These are phyloP conservation scores for Fusarium papillatum DNA, from an alignment of 2,329 filamentous ascomycete species.

Conservation along the genomic window DNA sequence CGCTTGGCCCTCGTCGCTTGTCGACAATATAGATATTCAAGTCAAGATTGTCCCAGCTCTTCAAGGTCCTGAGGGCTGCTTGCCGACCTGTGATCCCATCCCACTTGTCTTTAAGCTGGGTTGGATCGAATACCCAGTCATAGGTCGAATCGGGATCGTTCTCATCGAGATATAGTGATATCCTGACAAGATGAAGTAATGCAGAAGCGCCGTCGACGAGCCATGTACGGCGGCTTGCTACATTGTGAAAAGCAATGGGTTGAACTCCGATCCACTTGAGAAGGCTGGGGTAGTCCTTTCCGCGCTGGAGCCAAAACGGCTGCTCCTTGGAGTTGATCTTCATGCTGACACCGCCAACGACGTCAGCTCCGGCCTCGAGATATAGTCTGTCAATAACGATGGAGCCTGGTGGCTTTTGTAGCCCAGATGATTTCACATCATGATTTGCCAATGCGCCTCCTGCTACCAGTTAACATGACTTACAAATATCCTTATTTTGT, in stretches of 20 bases:
- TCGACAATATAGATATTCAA: not conserved
- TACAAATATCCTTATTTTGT: no score
- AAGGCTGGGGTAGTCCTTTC: conserved; percentile 18
- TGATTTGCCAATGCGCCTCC: not conserved
- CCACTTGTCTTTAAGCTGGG: conserved; percentile 11
- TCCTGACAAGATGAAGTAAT: conserved; percentile 24
- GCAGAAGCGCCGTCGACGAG: conserved; percentile 26
- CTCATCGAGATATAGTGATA: conserved; percentile 11
- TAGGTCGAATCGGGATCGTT: conserved; percentile 22
- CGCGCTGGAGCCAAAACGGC: conserved; percentile 24
- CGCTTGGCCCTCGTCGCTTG: not conserved
- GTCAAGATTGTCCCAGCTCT: conserved; percentile 12
- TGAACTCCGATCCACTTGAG: conserved; percentile 22
- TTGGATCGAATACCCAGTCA: conserved; percentile 22
- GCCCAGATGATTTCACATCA: not conserved
- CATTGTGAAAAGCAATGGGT: conserved; percentile 18
- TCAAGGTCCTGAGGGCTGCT: conserved; percentile 13
- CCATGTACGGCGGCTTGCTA: conserved; percentile 12
- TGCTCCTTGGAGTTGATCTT: conserved; percentile 19
- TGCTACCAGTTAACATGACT: not conserved
- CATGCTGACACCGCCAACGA: conserved; percentile 10
- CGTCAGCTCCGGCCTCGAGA: conserved; percentile 9
- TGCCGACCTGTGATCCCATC: not conserved
- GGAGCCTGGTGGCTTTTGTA: not conserved
- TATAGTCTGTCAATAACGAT: conserved; percentile 18